These are phyloP conservation scores for Mycena kentingensis DNA, from an alignment of 768 basidiomycete species.

Conservation along the genomic window DNA sequence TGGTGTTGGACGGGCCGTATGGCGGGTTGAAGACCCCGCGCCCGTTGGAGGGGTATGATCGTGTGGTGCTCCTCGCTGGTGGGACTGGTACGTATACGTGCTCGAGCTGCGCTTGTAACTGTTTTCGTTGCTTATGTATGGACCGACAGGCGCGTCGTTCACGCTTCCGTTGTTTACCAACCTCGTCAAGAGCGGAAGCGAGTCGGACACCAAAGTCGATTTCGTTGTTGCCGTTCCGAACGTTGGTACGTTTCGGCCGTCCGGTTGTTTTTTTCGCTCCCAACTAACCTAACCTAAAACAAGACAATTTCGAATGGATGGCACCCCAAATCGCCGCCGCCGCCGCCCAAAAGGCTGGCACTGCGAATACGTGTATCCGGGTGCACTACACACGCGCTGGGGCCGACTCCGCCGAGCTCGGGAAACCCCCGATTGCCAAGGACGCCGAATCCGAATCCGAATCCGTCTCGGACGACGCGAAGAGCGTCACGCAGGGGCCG, in stretches of 20 bases:
- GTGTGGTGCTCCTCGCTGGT: conserved; percentile 34
- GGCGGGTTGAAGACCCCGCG: conserved; percentile 27
- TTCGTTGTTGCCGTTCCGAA: conserved; percentile 28
- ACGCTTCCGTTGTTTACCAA: conserved; percentile 31
- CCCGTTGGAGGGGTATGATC: conserved; percentile 28
- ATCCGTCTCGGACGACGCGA: conserved; percentile 5
- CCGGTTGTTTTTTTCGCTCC: neutral
- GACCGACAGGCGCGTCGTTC: conserved; percentile 34
- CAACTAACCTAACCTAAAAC: neutral
- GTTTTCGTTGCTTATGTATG: too few species aligned
- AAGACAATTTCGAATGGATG: conserved; percentile 27
- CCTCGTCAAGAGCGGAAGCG: conserved; percentile 17
- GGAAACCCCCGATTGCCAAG: too few species aligned
- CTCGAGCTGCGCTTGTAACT: too few species aligned
- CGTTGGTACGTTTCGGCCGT: conserved; percentile 12
- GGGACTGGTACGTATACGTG: too few species aligned
- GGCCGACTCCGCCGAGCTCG: too few species aligned
- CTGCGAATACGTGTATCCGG: conserved; percentile 4
- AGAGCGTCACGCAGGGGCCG: conserved; percentile 5
- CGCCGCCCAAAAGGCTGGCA: neutral
- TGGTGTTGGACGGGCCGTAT: conserved; percentile 33
- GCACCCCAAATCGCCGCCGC: conserved; percentile 16
- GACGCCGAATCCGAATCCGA: too few species aligned
- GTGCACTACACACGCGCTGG: conserved; percentile 15
- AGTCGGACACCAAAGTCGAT: conserved; percentile 8